phyloP scores from a whole-genome alignment of 2,329 filamentous ascomycete genomes.

The Furcasterigmium furcatum region DNA sequence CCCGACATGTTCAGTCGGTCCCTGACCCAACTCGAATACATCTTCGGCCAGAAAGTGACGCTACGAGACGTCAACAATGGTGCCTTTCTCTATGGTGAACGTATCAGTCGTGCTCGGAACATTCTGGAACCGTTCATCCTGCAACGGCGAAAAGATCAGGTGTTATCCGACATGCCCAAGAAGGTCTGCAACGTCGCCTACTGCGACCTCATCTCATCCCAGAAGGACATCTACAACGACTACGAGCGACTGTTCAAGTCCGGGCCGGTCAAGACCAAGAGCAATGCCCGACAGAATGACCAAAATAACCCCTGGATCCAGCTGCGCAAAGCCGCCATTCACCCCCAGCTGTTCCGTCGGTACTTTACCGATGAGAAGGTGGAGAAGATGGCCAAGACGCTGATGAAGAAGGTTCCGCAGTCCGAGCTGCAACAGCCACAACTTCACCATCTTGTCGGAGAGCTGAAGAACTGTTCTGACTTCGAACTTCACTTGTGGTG shows the following conservation, averaged over 20 bases:
- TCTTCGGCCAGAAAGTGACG: slow-evolving; percentile 91
- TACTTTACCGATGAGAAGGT: slow-evolving; percentile 75
- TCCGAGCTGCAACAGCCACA: slow-evolving; percentile 49
- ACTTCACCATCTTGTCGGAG: slow-evolving; percentile 49
- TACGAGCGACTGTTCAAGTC: slow-evolving; percentile 63
- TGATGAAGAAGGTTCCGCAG: slow-evolving; percentile 65
- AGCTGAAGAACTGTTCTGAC: slow-evolving; percentile 57
- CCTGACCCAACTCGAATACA: slow-evolving; percentile 74
- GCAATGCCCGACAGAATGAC: slow-evolving; percentile 45
- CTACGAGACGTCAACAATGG: slow-evolving; percentile 77
- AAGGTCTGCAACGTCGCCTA: slow-evolving; percentile 78
- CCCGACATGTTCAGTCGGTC: slow-evolving; percentile 76
- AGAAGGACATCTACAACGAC: slow-evolving; percentile 69
- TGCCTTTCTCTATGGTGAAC: slow-evolving; percentile 79
- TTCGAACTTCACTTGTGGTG: slow-evolving; percentile 67
- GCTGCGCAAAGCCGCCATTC: slow-evolving; percentile 86
- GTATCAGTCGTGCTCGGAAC: slow-evolving; percentile 80
- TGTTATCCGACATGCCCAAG: slow-evolving; percentile 76
- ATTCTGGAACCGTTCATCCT: slow-evolving; percentile 96
- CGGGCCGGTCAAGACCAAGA: slow-evolving; percentile 48
- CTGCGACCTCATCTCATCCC: slow-evolving; percentile 73
- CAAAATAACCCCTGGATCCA: slow-evolving; percentile 80
- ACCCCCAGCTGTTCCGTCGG: slow-evolving; percentile 82
- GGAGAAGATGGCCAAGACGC: slow-evolving; percentile 71
- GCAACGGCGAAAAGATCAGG: slow-evolving; percentile 89